A percentile compares a stretch with the other conserved stretches of the same genome.
These are phyloP conservation scores for Sporodiniella umbellata DNA, from an alignment of 371 early-diverging fungal species.

Conservation along the genomic window DNA sequence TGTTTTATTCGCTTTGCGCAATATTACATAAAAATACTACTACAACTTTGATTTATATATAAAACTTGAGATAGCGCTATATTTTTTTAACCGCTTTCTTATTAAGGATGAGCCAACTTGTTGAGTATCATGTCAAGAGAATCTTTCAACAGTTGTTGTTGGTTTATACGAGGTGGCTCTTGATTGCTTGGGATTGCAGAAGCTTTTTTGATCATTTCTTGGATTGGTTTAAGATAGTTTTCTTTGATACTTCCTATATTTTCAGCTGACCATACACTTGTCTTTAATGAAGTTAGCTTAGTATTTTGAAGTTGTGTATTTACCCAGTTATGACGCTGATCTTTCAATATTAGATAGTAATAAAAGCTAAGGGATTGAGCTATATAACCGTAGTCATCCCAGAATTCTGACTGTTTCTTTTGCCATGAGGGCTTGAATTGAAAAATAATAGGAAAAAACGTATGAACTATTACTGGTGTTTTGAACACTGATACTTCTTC, in stretches of 20 bases:
- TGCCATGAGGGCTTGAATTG: constrained; percentile 5
- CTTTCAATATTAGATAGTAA: constrained; percentile 32
- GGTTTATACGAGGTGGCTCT: not conserved
- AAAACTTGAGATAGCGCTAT: too few species aligned
- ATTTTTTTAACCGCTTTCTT: too few species aligned
- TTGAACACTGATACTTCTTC: constrained; percentile 2
- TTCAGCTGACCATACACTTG: constrained; percentile 8
- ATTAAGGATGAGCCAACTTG: too few species aligned
- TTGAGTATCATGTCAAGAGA: constrained; percentile 2
- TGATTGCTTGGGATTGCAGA: too few species aligned
- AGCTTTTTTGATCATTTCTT: not conserved
- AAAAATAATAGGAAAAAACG: constrained; percentile 20
- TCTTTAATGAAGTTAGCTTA: constrained; percentile 2
- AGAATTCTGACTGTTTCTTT: constrained; percentile 4
- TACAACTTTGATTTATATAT: too few species aligned
- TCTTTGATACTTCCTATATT: constrained; percentile 2
- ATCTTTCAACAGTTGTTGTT: constrained; percentile 7
- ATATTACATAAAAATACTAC: too few species aligned
- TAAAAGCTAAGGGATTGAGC: constrained; percentile 46
- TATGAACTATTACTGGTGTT: constrained; percentile 12
- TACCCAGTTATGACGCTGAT: constrained; percentile 18
- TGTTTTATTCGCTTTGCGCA: too few species aligned
- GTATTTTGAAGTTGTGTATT: not conserved
- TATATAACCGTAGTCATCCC: constrained; percentile 31
- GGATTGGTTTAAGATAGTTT: constrained; percentile 4